Percentiles rank a stretch among this genome's conserved stretches.
Conservation (phyloP, 768 basidiomycete genomes). For the Leccinum broughii region DNA sequence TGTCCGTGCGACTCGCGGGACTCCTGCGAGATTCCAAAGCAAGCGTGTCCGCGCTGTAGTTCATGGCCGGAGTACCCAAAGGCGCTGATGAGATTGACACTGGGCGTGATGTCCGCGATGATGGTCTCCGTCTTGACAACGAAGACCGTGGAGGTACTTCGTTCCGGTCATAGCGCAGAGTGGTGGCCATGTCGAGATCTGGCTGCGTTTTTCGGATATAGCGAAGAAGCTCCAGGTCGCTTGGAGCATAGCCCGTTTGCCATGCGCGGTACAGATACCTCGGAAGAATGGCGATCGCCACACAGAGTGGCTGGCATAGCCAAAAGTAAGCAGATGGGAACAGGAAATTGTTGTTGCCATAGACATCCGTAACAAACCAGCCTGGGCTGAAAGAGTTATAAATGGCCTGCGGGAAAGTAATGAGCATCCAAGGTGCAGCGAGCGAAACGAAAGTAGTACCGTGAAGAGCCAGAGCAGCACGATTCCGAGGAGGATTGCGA, state of each 20-base stretch:
- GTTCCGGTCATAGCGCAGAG: constrained; percentile 19
- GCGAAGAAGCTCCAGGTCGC: constrained; percentile 82
- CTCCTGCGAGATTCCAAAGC: constrained; percentile 31
- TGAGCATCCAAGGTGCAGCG: constrained; percentile 6
- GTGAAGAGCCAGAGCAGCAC: constrained; percentile 77
- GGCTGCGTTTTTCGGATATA: constrained; percentile 71
- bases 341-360: constrained; percentile 74
- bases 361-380: constrained; percentile 69
- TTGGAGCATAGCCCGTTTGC: constrained; percentile 67
- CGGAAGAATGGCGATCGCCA: constrained; percentile 76
- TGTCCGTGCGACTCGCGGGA: constrained; percentile 72
- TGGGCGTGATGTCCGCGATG: constrained; percentile 29
- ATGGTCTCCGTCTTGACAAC: constrained; percentile 41
- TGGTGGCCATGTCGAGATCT: constrained; percentile 52
- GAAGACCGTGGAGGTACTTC: constrained; percentile 25
- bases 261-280: constrained; percentile 77
- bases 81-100: constrained; percentile 23
- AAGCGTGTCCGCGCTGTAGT: constrained; percentile 25
- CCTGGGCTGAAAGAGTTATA: constrained; percentile 85
- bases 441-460: constrained; percentile 49
- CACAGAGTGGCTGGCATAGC: constrained; percentile 73
- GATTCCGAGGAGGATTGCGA: constrained; percentile 81
- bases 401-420: constrained; percentile 53
- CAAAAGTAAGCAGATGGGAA: constrained; percentile 89
- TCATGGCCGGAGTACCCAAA: constrained; percentile 8